Conservation (phyloP, 345 rosid species). For the Aethionema arabicum region DNA sequence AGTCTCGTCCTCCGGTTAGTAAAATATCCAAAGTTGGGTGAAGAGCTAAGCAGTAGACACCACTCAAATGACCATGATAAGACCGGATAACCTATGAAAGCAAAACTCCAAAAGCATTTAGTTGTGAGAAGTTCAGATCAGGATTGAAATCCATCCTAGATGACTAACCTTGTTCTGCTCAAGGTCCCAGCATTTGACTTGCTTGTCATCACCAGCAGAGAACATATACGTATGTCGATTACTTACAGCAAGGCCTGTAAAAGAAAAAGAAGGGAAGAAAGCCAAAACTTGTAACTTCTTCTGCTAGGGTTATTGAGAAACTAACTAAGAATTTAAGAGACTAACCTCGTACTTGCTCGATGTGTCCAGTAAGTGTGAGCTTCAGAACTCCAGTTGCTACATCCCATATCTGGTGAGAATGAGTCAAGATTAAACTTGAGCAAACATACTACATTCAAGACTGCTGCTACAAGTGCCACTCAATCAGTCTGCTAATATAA, state of each 20-base stretch:
- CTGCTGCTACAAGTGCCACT: slow-evolving; percentile 2
- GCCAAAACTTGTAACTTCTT: slow-evolving; percentile 1
- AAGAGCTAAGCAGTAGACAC: slow-evolving; percentile 97
- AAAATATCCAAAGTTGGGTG: slow-evolving; percentile 89
- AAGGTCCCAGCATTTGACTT: slow-evolving; percentile 99
- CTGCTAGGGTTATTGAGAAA: background rate
- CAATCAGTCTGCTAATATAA: no score
- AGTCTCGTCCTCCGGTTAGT: slow-evolving; percentile 97
- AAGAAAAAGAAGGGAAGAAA: background rate
- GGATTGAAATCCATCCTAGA: slow-evolving; percentile 6
- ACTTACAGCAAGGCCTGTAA: slow-evolving; percentile 92
- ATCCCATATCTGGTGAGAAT: slow-evolving; percentile 81
- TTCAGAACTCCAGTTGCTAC: slow-evolving; percentile 84
- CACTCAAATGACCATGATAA: slow-evolving; percentile 97
- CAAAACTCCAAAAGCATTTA: slow-evolving; percentile 13
- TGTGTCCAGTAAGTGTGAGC: slow-evolving; percentile 95
- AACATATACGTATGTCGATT: slow-evolving; percentile 88
- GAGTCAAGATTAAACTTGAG: slow-evolving; percentile 19
- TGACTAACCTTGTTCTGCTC: slow-evolving; percentile 91
- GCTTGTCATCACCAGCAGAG: slow-evolving; percentile 99
- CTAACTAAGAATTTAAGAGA: slow-evolving; percentile 20
- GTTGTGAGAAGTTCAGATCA: slow-evolving; percentile 7
- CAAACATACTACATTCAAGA: background rate
- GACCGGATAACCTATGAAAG: slow-evolving; percentile 76
- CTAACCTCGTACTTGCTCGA: slow-evolving; percentile 92